These are phyloP conservation scores for Arachnopeziza araneosa DNA, from an alignment of 2,329 filamentous ascomycete genomes.

Conservation along the genomic window DNA sequence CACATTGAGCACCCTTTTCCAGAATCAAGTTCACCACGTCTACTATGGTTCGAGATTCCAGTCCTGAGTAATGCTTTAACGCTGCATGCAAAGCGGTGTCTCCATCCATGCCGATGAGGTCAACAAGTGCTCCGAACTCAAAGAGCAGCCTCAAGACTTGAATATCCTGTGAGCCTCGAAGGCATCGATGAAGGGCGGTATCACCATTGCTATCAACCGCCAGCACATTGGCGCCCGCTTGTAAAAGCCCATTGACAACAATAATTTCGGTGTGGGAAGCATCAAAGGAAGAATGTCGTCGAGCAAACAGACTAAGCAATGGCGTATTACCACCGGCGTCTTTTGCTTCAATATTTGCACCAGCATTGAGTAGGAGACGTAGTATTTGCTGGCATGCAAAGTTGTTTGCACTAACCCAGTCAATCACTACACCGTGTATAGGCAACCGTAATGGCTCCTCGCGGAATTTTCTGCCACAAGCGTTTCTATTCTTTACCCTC, in stretches of 20 bases:
- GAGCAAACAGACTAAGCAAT: constrained; percentile 9
- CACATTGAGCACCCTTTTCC: neutral
- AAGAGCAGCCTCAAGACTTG: constrained; percentile 25
- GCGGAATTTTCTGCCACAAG: neutral
- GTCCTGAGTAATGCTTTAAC: neutral
- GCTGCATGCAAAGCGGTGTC: constrained; percentile 11
- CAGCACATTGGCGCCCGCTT: constrained; percentile 7
- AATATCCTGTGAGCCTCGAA: constrained; percentile 10
- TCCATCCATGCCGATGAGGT: constrained; percentile 12
- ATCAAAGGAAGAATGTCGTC: neutral
- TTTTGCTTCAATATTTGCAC: constrained; percentile 23
- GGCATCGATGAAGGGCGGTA: constrained; percentile 8
- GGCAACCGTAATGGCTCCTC: neutral
- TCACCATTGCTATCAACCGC: constrained; percentile 4
- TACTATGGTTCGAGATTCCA: neutral
- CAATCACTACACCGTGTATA: neutral
- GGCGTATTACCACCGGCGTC: constrained; percentile 8
- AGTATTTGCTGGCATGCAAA: constrained; percentile 3
- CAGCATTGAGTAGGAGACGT: constrained; percentile 17
- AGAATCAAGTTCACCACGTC: neutral
- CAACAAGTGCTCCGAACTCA: constrained; percentile 19
- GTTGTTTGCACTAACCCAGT: neutral
- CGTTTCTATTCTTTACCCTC: neutral
- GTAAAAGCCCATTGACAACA: constrained; percentile 3
- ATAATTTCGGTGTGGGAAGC: too few species aligned